Evolutionary conservation across 371 early-diverging fungal genomes (phyloP), one percentile per base, ranked within the genome.

Genomic region (Mortierella sp.): DNA sequence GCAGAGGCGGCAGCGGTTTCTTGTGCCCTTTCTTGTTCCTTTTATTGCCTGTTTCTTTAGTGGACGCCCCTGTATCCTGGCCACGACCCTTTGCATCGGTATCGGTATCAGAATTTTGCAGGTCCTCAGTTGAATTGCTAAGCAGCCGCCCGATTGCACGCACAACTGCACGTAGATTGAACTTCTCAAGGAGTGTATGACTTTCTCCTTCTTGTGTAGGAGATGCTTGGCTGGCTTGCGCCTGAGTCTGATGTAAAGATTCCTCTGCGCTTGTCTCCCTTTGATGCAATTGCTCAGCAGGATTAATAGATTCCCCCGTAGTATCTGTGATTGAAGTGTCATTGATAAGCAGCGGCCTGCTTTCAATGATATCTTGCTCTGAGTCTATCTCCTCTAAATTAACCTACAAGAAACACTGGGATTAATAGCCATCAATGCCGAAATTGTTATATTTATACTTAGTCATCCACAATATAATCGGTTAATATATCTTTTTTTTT

Each of bases 91-190:
- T 28, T 26, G 62, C 20, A 9, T 62, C 45, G 45, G 14, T 8
- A 62, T 45, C 16, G 26, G 39, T n/a, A 39, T 62, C 43, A 45
- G 12, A 10, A 24, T 0, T 40, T 64, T 18, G 64, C 18, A 14
- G 59, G 22, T 10, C 55, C 18, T 45, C 26, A 28, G 24, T 22
- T 5, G n/a, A 18, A 18, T 73, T 68, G 32, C 55, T 57, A 20
- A 78, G 4, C 9, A 66, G 58, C 78, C 78, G 70, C 26, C 57
- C 70, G 14, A 78, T 5, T 16, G 70, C 73, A 5, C 74, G 73
- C 12, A 64, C 64, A 22, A 78, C 47, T 8, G 63, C 14, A 1
- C 35, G 39, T 22, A 73, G 28, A 5, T 26, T 68, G 24, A 60
- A 22, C 22, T 35, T 65, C 30, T 28, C 58, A 49, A 32, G 51